Percentiles rank a stretch among this genome's conserved stretches.
Evolutionary conservation across 192 early-diverging fungal genomes (phyloP).

Genomic region (Bifiguratus adelaidae): DNA sequence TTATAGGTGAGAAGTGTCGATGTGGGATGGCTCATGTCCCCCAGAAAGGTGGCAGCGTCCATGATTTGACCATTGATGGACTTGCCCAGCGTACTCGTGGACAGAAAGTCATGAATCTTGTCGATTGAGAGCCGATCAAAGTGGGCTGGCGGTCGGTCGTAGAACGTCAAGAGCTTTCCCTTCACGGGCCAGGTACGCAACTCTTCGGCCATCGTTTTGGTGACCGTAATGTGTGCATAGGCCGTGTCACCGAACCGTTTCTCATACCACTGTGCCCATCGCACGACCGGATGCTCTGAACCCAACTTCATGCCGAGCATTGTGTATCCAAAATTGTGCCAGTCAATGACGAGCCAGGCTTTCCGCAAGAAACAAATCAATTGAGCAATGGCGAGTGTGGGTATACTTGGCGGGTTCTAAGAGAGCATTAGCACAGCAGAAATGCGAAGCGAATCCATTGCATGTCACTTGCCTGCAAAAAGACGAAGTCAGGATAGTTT

Average conservation of each 20-base stretch:
- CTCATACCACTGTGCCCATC: conserved; percentile 52
- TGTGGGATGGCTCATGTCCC: conserved; percentile 8
- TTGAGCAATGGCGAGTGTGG: conserved; percentile 75
- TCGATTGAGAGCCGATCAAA: conserved; percentile 51
- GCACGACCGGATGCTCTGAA: conserved; percentile 34
- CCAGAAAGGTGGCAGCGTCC: conserved; percentile 21
- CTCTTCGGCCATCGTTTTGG: conserved; percentile 66
- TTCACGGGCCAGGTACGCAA: conserved; percentile 50
- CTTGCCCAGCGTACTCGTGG: conserved; percentile 13
- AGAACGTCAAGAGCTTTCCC: conserved; percentile 68
- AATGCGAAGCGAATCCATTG: background rate
- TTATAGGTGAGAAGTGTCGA: conserved; percentile 34
- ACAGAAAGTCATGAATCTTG: conserved; percentile 50
- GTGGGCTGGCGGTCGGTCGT: conserved; percentile 73
- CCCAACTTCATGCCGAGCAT: conserved; percentile 71
- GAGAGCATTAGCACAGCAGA: background rate
- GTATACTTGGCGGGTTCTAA: conserved; percentile 93
- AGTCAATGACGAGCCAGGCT: conserved; percentile 79
- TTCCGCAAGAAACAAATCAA: conserved; percentile 51
- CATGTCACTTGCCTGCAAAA: conserved; percentile 57
- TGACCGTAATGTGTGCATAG: conserved; percentile 78
- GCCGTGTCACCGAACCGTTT: conserved; percentile 50
- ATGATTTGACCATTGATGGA: conserved; percentile 24
- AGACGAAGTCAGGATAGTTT: conserved; percentile 47
- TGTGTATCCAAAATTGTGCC: conserved; percentile 96